phyloP scores from a whole-genome alignment of 1,284 basidiomycete genomes.

The Rhodotorula sp. region DNA sequence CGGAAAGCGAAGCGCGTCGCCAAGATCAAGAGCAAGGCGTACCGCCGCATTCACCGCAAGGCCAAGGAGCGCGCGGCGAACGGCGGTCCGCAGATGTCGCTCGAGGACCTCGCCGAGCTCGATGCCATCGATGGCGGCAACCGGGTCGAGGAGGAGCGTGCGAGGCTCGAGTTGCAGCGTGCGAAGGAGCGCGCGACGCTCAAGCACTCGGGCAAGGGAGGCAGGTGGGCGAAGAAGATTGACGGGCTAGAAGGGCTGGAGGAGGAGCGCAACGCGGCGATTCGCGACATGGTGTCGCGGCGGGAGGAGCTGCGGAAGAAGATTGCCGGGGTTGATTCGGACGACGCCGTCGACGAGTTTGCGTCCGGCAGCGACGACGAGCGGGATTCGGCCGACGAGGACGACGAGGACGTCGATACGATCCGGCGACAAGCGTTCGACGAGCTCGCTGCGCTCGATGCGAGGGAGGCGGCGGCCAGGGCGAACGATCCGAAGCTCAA shows the following conservation, averaged over 20 bases:
- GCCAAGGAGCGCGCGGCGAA: conserved; percentile 50
- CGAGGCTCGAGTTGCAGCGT: conserved; percentile 73
- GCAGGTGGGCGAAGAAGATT: conserved; percentile 58
- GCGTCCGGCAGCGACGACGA: conserved; percentile 21
- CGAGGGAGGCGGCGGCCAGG: conserved; percentile 30
- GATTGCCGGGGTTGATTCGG: conserved; percentile 54
- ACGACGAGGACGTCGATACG: conserved; percentile 36
- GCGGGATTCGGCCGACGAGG: conserved; percentile 27
- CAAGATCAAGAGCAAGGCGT: conserved; percentile 96
- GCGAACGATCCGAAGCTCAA: conserved; percentile 58
- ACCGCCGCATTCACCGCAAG: conserved; percentile 79
- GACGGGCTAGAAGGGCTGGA: conserved; percentile 54
- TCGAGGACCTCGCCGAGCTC: conserved; percentile 57
- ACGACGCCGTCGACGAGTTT: conserved; percentile 38
- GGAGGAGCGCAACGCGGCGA: conserved; percentile 55
- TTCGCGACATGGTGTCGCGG: conserved; percentile 67
- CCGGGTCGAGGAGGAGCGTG: conserved; percentile 58
- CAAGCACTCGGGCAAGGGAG: conserved; percentile 59
- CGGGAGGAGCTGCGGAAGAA: conserved; percentile 68
- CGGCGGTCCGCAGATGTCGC: conserved; percentile 50
- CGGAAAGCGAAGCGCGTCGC: conserved; percentile 83
- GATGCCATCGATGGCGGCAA: conserved; percentile 55
- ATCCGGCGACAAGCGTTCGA: conserved; percentile 41
- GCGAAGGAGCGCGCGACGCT: conserved; percentile 83
- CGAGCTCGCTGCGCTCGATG: conserved; percentile 39